Evolutionary conservation across 345 rosid species (phyloP).

Genomic region (Linum usitatissimum): DNA sequence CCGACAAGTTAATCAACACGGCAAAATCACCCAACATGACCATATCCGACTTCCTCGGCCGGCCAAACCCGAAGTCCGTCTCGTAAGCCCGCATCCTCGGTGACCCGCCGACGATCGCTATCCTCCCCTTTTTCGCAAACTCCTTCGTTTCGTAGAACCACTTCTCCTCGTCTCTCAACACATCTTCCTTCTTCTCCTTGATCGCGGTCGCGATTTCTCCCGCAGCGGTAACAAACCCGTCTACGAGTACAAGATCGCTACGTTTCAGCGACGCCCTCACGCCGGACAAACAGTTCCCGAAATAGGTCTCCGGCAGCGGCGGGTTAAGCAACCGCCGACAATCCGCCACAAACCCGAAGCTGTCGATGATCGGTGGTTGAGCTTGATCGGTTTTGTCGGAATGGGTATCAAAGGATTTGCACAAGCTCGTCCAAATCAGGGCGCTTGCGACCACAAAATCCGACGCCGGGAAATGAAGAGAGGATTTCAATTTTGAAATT

Average conservation of each 20-base stretch:
- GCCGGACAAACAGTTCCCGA: constrained; percentile 34
- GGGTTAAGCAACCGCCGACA: constrained; percentile 21
- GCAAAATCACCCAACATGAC: constrained; percentile 12
- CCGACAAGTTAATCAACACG: constrained; percentile 10
- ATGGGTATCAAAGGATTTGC: neutral
- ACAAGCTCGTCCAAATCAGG: neutral
- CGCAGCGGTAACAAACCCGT: constrained; percentile 22
- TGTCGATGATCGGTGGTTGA: constrained; percentile 6
- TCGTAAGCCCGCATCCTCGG: constrained; percentile 19
- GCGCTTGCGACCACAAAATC: neutral
- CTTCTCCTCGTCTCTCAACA: constrained; percentile 13
- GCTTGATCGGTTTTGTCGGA: neutral
- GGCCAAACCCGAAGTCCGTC: constrained; percentile 24
- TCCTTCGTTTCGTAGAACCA: neutral
- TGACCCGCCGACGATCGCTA: constrained; percentile 21
- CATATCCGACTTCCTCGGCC: constrained; percentile 15
- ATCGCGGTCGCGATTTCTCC: constrained; percentile 7
- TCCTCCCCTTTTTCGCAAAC: neutral
- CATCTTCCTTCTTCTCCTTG: neutral
- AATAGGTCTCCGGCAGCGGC: constrained; percentile 27
- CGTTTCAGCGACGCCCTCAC: constrained; percentile 17
- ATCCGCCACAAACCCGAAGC: constrained; percentile 14
- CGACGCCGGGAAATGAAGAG: neutral
- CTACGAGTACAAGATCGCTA: constrained; percentile 18
- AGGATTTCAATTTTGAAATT: no score